A percentile compares a stretch with the other conserved stretches of the same genome.
Evolutionary conservation across 768 basidiomycete species (phyloP).

Genomic region (Leccinellum luteum): DNA sequence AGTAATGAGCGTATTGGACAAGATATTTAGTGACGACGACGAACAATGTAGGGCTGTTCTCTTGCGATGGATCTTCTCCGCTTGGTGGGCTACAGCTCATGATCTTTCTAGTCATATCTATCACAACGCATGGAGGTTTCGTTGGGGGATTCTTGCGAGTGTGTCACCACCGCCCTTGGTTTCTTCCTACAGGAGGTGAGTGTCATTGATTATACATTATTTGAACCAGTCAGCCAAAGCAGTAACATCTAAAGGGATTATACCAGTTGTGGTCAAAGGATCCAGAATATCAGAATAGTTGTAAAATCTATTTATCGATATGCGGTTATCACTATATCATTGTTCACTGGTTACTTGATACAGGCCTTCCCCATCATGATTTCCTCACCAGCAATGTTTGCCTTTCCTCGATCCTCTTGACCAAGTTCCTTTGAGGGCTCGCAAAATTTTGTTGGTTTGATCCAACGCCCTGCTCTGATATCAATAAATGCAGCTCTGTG

Average conservation of each 20-base stretch:
- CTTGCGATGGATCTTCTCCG: neutral
- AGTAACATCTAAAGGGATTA: constrained; percentile 15
- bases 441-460: neutral
- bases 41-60: constrained; percentile 39
- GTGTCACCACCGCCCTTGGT: constrained; percentile 41
- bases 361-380: neutral
- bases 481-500: neutral
- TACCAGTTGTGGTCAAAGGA: constrained; percentile 26
- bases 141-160: constrained; percentile 54
- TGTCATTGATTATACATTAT: neutral
- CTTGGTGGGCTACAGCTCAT: neutral
- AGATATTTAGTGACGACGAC: constrained; percentile 45
- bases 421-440: neutral
- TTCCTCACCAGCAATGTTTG: neutral
- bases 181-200: constrained; percentile 65
- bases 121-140: constrained; percentile 65
- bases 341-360: neutral
- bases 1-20: constrained; percentile 43
- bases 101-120: constrained; percentile 51
- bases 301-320: neutral
- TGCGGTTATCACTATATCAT: neutral
- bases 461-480: neutral
- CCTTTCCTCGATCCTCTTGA: neutral
- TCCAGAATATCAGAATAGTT: neutral
- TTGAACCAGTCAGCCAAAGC: neutral